A percentile compares a stretch with the other conserved stretches of the same genome.
Evolutionary conservation across 2,329 filamentous ascomycete genomes (phyloP).

Genomic region (Botrytis galanthina): DNA sequence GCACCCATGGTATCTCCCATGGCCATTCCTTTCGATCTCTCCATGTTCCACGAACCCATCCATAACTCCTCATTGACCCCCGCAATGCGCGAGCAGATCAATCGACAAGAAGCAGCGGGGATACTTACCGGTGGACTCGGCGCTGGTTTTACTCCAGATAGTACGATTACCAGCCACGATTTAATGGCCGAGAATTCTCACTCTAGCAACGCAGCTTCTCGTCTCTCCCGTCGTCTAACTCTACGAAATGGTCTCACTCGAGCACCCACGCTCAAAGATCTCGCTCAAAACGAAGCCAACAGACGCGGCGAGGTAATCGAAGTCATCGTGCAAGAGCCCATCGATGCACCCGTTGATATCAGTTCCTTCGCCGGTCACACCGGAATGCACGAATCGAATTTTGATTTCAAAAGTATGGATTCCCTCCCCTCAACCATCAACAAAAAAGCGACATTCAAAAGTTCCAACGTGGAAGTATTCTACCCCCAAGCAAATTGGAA

Average conservation of each 20-base stretch:
- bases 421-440: constrained; percentile 24
- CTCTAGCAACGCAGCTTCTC: constrained; percentile 15
- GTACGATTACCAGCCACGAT: constrained; percentile 50
- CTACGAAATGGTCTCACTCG: constrained; percentile 33
- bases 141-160: constrained; percentile 49
- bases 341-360: constrained; percentile 30
- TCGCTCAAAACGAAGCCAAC: constrained; percentile 59
- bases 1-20: constrained; percentile 24
- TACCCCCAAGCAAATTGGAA: constrained; percentile 66
- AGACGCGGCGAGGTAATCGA: constrained; percentile 58
- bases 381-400: constrained; percentile 17
- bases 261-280: constrained; percentile 46
- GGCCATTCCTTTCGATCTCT: constrained; percentile 30
- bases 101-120: constrained; percentile 49
- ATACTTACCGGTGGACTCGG: constrained; percentile 59
- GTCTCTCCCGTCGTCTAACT: constrained; percentile 29
- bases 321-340: constrained; percentile 48
- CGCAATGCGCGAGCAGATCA: constrained; percentile 29
- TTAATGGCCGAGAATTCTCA: constrained; percentile 42
- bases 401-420: constrained; percentile 27
- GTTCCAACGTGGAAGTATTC: constrained; percentile 49
- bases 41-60: constrained; percentile 34
- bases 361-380: constrained; percentile 31
- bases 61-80: constrained; percentile 23
- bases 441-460: constrained; percentile 30